phyloP scores from a whole-genome alignment of 169 alveolate species.

The Plasmodium knowlesi region DNA sequence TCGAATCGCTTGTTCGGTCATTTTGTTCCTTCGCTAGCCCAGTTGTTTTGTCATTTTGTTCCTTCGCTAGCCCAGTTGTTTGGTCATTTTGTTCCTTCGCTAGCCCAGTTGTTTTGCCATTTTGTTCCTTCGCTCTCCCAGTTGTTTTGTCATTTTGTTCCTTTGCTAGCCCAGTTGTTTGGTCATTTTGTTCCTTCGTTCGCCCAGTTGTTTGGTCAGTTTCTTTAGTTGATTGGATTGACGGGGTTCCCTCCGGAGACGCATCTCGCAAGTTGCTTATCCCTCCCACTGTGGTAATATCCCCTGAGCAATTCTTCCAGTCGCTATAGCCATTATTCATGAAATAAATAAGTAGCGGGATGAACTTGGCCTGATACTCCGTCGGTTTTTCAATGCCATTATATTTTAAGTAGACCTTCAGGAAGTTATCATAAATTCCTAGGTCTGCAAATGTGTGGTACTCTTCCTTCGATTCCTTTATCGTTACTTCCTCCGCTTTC shows the following conservation, averaged over 20 bases:
- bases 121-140: too few relatives aligned
- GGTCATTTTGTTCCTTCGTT: too few relatives aligned
- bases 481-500: neutral
- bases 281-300: neutral
- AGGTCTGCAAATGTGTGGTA: constrained; percentile 1
- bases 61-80: too few relatives aligned
- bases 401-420: constrained; percentile 48
- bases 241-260: too few relatives aligned
- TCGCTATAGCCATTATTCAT: constrained; percentile 17
- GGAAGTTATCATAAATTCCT: constrained; percentile 42
- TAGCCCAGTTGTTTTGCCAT: too few relatives aligned
- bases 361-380: constrained; percentile 15
- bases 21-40: too few relatives aligned
- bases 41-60: too few relatives aligned
- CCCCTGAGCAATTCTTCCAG: neutral
- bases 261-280: neutral
- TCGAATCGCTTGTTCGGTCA: too few relatives aligned
- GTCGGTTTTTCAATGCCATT: constrained; percentile 35
- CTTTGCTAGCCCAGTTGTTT: too few relatives aligned
- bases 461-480: neutral
- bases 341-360: constrained; percentile 24
- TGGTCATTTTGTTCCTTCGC: too few relatives aligned
- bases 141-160: too few relatives aligned
- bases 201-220: too few relatives aligned
- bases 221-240: neutral